Percentiles rank a stretch among this genome's conserved stretches.
Conservation (phyloP, 257 asterid genomes). For the Nicotiana sylvestris region DNA sequence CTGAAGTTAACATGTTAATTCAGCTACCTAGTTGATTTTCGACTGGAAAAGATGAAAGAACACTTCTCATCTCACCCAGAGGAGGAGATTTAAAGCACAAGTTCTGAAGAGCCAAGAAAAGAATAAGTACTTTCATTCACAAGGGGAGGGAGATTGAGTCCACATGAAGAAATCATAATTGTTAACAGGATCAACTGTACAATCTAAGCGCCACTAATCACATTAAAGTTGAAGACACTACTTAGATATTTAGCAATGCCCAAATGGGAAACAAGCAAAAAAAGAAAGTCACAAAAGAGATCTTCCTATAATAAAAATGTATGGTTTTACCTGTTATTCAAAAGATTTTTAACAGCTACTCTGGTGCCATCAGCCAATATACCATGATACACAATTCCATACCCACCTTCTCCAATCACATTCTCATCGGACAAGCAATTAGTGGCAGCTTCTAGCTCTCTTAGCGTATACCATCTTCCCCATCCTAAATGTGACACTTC, state of each 20-base stretch:
- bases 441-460: constrained; percentile 97
- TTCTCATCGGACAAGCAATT: constrained; percentile 83
- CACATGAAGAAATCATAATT: not conserved
- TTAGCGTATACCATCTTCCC: constrained; percentile 96
- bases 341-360: constrained; percentile 81
- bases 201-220: not conserved
- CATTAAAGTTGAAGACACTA: not conserved
- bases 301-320: not conserved
- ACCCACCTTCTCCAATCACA: constrained; percentile 97
- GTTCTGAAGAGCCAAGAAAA: not conserved
- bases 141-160: not conserved
- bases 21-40: not conserved
- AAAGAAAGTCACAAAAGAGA: not conserved
- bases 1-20: not conserved
- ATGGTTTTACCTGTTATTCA: constrained; percentile 65
- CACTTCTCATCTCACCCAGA: not conserved
- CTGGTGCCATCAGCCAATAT: constrained; percentile 65
- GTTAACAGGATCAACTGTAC: not conserved
- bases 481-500: constrained; percentile 98
- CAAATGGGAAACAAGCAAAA: not conserved
- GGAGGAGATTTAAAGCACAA: not conserved
- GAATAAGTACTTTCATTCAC: not conserved
- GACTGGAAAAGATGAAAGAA: not conserved
- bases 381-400: constrained; percentile 87
- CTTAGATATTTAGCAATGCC: not conserved